phyloP scores from a whole-genome alignment of 306 rosid species.

The Datisca glomerata region DNA sequence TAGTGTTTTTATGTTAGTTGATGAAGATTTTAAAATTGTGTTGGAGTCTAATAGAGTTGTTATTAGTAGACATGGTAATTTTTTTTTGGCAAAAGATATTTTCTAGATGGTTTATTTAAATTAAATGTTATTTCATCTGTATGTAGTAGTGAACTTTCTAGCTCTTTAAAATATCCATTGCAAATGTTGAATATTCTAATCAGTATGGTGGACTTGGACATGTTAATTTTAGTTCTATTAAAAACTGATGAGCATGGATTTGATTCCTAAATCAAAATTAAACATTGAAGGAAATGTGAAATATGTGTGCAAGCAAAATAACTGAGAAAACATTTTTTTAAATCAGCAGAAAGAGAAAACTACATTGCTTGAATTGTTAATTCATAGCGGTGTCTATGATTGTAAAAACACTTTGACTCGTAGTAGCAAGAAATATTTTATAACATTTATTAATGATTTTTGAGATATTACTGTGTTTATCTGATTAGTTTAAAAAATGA shows the following conservation, averaged over 20 bases:
- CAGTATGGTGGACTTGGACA: neutral
- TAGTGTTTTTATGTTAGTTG: neutral
- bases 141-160: too few species aligned
- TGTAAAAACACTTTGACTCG: neutral
- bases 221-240: neutral
- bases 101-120: neutral
- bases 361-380: neutral
- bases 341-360: neutral
- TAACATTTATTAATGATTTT: too few species aligned
- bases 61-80: neutral
- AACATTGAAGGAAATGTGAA: too few species aligned
- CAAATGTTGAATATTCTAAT: neutral
- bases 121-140: neutral
- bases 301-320: too few species aligned
- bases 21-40: neutral
- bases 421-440: too few species aligned
- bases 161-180: too few species aligned
- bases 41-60: neutral
- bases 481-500: neutral
- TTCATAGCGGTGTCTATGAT: neutral
- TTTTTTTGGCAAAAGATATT: neutral
- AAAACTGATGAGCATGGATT: neutral
- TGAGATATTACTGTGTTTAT: neutral
- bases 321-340: neutral
- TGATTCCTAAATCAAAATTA: neutral